Conservation (phyloP, 1,139 yeast species). For the Candida anutae region DNA sequence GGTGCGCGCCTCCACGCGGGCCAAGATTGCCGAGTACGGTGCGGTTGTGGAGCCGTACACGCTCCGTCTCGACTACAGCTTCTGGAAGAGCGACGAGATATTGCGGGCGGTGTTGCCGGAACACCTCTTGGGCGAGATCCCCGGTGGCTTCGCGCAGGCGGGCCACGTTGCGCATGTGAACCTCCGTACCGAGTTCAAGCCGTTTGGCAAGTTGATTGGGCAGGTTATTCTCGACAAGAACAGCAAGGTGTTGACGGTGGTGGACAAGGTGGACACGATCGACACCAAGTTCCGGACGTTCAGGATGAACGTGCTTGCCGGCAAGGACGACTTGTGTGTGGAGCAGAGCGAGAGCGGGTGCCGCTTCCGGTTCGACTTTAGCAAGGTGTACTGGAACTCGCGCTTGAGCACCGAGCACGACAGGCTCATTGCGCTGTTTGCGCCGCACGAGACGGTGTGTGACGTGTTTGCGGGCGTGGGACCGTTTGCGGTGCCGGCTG, state of each 20-base stretch:
- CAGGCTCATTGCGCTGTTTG: slow-evolving; percentile 57
- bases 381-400: slow-evolving; percentile 96
- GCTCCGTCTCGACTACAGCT: slow-evolving; percentile 57
- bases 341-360: slow-evolving; percentile 90
- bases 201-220: slow-evolving; percentile 76
- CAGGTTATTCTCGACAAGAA: slow-evolving; percentile 88
- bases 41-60: slow-evolving; percentile 46
- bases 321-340: slow-evolving; percentile 63
- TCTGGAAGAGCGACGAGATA: slow-evolving; percentile 88
- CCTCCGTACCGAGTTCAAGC: slow-evolving; percentile 75
- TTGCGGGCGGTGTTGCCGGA: slow-evolving; percentile 72
- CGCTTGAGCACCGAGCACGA: slow-evolving; percentile 92
- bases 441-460: slow-evolving; percentile 65
- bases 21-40: slow-evolving; percentile 38
- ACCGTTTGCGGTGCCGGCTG: slow-evolving; percentile 96
- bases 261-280: slow-evolving; percentile 85
- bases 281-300: slow-evolving; percentile 87
- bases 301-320: slow-evolving; percentile 90
- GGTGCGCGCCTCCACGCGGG: slow-evolving; percentile 35
- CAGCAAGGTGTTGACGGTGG: slow-evolving; percentile 73
- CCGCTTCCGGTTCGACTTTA: slow-evolving; percentile 77
- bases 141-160: slow-evolving; percentile 86
- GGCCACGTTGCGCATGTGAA: slow-evolving; percentile 97
- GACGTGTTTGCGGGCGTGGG: slow-evolving; percentile 99
- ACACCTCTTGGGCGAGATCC: slow-evolving; percentile 60